Base-by-base conservation (phyloP, 192 early-diverging fungal species). In the Coemansia sp. region DNA sequence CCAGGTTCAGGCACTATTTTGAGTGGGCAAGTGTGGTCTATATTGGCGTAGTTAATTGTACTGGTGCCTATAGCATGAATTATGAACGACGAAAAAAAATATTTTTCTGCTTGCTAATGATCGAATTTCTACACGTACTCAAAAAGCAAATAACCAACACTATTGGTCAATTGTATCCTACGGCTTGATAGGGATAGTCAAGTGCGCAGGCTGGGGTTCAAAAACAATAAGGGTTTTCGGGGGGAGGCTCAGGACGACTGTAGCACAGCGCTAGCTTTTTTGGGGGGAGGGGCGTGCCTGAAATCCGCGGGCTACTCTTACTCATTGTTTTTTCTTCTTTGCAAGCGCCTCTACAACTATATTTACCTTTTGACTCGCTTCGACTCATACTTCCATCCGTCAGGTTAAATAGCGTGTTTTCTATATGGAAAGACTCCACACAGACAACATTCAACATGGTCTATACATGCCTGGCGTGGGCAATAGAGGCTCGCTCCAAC, bases 51-150 rank as follows among this genome's bases (percentile, higher is more conserved):
- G 51, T 22, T 12, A 55, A 55, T 55, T 55, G 24, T 55, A 24
- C 31, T 55, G 24, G 51, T 13, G 24, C 10, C 51, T 13, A 55
- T 27, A 55, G 13, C 10, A 55, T 55, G 11, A 24, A 55, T 55
- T 55, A 55, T 55, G 51, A 55, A 27, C 27, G 22, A 29, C 27
- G 22, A 29, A 29, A 27, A 11, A 51, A 27, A 29, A 6, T 29
- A 24, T 15, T 27, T 24, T 24, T 22, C 51, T 55, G 24, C 27
- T 55, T 55, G 20, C 27, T 55, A 29, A 29, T 55, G 51, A 55
- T 55, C 12, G 51, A 11, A 55, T 55, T 55, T 55, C 51, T 55
- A 55, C 51, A 29, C 27, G 51, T 55, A 55, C 51, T 55, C 27
- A 24, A 55, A 24, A 55, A 29, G 12, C 11, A 24, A 51, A 55